Base-by-base conservation (phyloP, 495 filamentous ascomycete genomes). In the Talaromyces trachyspermus region DNA sequence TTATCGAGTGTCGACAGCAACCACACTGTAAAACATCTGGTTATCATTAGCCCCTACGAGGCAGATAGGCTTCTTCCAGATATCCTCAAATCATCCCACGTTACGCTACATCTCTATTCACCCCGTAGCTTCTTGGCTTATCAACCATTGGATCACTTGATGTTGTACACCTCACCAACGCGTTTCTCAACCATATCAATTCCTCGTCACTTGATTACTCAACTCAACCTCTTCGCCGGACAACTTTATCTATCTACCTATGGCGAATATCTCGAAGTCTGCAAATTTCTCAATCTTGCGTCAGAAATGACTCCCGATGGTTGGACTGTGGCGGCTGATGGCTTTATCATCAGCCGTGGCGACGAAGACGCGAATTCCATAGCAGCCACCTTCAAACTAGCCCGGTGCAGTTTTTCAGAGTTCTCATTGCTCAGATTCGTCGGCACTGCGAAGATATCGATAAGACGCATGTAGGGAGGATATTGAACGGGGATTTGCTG, bases 191-290 rank as follows among this genome's bases (percentile, higher is more conserved):
- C n/a, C 10, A 8, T 1, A n/a, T 39, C 3, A n/a, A 44, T n/a
- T 35, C 53, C 58, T 43, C 57, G 14, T 14, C 33, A 51, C 0
- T 49, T 74, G 17, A 35, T 63, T 2, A 56, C 64, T 2, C 67
- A 81, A 41, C 67, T 87, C 10, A 82, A 83, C 50, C 65, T 88
- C 5, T 88, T 86, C 53, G 69, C 84, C 0, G 83, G 84, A 8
- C 77, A 83, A 48, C 67, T 87, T 0, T 88, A 84, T 57, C 59
- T 88, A 6, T 45, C 44, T 10, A 68, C 66, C 1, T 78, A 70
- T 43, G 43, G 59, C 2, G 71, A 84, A 37, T 88, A 85, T 54
- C 33, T 62, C 4, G 47, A 51, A 22, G 36, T 49, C 17, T 20
- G n/a, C 49, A 7, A 36, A 79, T 1, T 85, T 78, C 49, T 49